Base-by-base conservation (phyloP, 2,329 filamentous ascomycete species). In the Rhinocladiella mackenziei region DNA sequence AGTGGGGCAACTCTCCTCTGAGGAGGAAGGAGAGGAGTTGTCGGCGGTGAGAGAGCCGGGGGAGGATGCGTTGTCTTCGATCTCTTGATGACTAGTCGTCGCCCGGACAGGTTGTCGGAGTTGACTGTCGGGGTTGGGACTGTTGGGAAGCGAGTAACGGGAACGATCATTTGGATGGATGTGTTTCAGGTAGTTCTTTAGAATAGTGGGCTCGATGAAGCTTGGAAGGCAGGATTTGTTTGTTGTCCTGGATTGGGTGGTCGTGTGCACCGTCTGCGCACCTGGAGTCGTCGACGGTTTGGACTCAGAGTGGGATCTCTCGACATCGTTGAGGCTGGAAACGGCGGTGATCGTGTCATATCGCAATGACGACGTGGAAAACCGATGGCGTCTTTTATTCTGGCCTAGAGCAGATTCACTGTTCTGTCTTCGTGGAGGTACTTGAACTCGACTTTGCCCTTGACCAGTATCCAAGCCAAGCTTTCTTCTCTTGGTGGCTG, bases 101-200 rank as follows among this genome's bases (percentile, higher is more conserved):
- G 34, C 5, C 6, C 29, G 38, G 17, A 13, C 33, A 7, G 38
- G 11, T 28, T 41, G 28, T 13, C 6, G 22, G 14, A 26, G 4
- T 14, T 32, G 19, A 8, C n/a, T 23, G 13, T 44, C 48, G n/a
- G 28, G 25, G 6, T 40, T 36, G 13, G 43, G 35, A 5, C 15
- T 30, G 25, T 39, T 18, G n/a, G 42, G 29, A 9, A 45, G 13
- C 5, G 42, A 43, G 15, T 53, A 53, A 8, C 50, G 46, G 11
- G 41, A 17, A 23, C 50, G 46, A 23, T 53, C 50, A 6, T 40
- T 53, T 9, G 50, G 50, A 39, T 53, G 50, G 11, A 53, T 43
- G 30, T 53, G 43, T 5, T 48, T 45, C 13, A 53, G 46, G 30
- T 53, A 53, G 43, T 44, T 49, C 28, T 41, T 40, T 17, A 53